Conservation (phyloP, 352 stramenopile genomes). For the Phytophthora constricta region DNA sequence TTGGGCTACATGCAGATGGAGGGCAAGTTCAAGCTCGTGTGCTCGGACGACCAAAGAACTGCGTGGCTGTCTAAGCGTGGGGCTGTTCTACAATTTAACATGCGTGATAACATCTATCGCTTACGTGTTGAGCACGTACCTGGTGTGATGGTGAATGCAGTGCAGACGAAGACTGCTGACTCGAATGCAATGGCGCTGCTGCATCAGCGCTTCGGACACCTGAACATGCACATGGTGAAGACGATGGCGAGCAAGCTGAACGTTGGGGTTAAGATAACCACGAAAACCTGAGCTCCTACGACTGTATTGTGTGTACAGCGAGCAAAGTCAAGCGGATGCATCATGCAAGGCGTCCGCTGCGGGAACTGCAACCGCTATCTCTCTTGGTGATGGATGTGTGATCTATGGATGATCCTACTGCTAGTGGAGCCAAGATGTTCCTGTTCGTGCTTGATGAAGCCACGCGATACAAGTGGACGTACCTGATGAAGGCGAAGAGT, state of each 20-base stretch:
- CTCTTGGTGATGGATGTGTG: conserved; percentile 19
- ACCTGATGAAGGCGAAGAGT: conserved; percentile 11
- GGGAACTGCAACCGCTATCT: neutral
- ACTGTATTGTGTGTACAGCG: conserved; percentile 14
- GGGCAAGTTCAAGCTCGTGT: conserved; percentile 10
- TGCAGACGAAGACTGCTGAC: conserved; percentile 2
- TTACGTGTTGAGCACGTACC: neutral
- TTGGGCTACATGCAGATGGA: conserved; percentile 14
- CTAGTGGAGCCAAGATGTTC: conserved; percentile 8
- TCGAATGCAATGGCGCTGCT: conserved; percentile 18
- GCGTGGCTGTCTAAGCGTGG: conserved; percentile 12
- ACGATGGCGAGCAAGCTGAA: conserved; percentile 7
- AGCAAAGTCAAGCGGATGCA: conserved; percentile 16
- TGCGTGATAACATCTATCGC: conserved; percentile 16
- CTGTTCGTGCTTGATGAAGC: conserved; percentile 25
- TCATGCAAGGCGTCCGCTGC: conserved; percentile 2
- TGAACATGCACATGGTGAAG: conserved; percentile 13
- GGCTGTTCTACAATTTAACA: conserved; percentile 8
- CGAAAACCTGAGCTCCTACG: conserved; percentile 11
- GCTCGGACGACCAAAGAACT: conserved; percentile 8
- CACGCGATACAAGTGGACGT: conserved; percentile 24
- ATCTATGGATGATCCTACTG: conserved; percentile 6
- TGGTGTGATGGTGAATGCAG: conserved; percentile 8
- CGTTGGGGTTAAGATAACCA: conserved; percentile 19
- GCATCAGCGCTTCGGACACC: conserved; percentile 11